Evolutionary conservation across 345 rosid genomes (phyloP).

Genomic region (Gossypioides kirkii): DNA sequence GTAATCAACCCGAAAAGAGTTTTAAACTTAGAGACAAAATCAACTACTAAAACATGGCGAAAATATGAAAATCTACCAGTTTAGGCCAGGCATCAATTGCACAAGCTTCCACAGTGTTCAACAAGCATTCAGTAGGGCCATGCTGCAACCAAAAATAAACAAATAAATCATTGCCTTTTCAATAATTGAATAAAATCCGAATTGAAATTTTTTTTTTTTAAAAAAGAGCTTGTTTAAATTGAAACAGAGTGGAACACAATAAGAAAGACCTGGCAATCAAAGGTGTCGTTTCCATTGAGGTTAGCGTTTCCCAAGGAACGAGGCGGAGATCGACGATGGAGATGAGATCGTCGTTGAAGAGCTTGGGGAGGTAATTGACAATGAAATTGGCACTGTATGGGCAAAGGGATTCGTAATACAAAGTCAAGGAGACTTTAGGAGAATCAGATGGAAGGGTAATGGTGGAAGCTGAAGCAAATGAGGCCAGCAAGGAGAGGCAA

Average conservation of each 20-base stretch:
- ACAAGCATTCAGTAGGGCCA: constrained; percentile 70
- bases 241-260: neutral
- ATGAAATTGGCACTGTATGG: constrained; percentile 71
- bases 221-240: neutral
- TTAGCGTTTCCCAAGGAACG: constrained; percentile 77
- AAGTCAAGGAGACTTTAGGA: constrained; percentile 41
- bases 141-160: constrained; percentile 48
- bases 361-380: constrained; percentile 42
- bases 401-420: constrained; percentile 83
- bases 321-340: constrained; percentile 68
- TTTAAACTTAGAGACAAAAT: neutral
- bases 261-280: constrained; percentile 62
- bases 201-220: neutral
- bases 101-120: constrained; percentile 89
- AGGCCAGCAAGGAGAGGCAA: neutral
- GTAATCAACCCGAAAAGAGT: neutral
- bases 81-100: constrained; percentile 72
- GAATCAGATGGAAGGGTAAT: constrained; percentile 23
- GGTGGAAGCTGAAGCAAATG: neutral
- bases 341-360: constrained; percentile 54
- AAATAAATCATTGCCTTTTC: neutral
- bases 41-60: neutral
- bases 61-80: constrained; percentile 37
- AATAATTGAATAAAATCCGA: neutral
- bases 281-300: constrained; percentile 45